phyloP scores from a whole-genome alignment of 352 stramenopile genomes.

The Globisporangium uncinulatum region DNA sequence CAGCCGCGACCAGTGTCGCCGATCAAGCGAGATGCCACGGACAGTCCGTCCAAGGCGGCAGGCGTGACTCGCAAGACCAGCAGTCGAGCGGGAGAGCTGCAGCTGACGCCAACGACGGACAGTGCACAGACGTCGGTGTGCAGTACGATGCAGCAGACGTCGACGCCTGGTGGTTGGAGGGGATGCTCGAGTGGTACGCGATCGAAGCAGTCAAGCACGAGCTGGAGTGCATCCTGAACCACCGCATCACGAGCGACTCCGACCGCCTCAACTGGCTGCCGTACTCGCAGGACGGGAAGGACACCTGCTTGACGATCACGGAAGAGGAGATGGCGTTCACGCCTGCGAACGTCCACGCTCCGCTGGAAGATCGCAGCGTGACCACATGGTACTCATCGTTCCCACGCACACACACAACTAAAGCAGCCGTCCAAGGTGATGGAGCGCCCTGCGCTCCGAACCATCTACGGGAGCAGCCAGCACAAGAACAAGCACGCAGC shows the following conservation, averaged over 20 bases:
- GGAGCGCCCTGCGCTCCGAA: conserved; percentile 30
- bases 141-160: conserved; percentile 8
- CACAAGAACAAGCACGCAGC: conserved; percentile 45
- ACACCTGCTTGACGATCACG: conserved; percentile 48
- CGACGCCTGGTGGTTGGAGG: conserved; percentile 47
- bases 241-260: conserved; percentile 52
- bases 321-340: conserved; percentile 63
- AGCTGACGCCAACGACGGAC: neutral
- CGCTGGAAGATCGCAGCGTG: conserved; percentile 60
- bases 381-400: conserved; percentile 33
- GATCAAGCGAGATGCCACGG: conserved; percentile 4
- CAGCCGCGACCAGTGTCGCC: conserved; percentile 1
- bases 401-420: no score
- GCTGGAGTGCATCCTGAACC: conserved; percentile 51
- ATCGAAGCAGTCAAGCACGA: conserved; percentile 64
- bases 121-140: neutral
- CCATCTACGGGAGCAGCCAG: conserved; percentile 29
- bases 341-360: conserved; percentile 42
- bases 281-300: conserved; percentile 50
- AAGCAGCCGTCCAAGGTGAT: conserved; percentile 12
- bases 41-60: neutral
- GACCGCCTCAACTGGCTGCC: conserved; percentile 44
- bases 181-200: conserved; percentile 65
- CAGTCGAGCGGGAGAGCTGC: neutral
- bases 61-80: neutral